Conservation (phyloP, 2,329 filamentous ascomycete species). For the Tolypocladium pustulatum region DNA sequence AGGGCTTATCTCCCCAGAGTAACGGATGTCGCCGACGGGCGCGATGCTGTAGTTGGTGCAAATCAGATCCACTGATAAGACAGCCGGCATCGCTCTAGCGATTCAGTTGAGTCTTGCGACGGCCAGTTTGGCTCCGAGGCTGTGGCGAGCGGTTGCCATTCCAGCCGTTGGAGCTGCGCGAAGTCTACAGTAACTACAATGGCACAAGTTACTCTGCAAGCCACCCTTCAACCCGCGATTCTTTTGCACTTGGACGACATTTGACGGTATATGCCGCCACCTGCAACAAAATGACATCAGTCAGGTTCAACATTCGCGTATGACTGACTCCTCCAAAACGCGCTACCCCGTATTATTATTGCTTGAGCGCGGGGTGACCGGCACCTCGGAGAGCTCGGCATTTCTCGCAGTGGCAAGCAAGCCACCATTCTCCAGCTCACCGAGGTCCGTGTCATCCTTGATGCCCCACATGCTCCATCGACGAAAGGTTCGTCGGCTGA, state of each 20-base stretch:
- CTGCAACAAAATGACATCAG: not conserved
- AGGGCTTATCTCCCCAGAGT: not conserved
- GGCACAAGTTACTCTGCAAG: no score
- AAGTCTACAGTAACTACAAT: no score
- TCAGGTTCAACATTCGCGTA: no score
- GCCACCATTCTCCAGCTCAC: not conserved
- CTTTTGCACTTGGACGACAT: not conserved
- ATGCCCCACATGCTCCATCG: not conserved
- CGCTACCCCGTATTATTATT: not conserved
- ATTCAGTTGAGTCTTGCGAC: not conserved
- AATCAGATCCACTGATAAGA: not conserved
- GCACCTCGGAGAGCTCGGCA: not conserved
- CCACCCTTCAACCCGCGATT: no score
- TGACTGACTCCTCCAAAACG: not conserved
- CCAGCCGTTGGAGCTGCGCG: no score
- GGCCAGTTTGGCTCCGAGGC: not conserved
- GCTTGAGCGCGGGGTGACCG: not conserved
- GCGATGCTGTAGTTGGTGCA: not conserved
- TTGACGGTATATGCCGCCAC: not conserved
- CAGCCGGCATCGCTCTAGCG: not conserved
- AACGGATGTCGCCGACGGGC: not conserved
- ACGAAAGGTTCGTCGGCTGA: not conserved
- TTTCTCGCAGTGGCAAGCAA: not conserved
- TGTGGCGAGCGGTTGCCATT: not conserved
- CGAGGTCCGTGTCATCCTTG: not conserved